Conservation (phyloP, 1,284 basidiomycete genomes). For the Pseudozyma hubeiensis region DNA sequence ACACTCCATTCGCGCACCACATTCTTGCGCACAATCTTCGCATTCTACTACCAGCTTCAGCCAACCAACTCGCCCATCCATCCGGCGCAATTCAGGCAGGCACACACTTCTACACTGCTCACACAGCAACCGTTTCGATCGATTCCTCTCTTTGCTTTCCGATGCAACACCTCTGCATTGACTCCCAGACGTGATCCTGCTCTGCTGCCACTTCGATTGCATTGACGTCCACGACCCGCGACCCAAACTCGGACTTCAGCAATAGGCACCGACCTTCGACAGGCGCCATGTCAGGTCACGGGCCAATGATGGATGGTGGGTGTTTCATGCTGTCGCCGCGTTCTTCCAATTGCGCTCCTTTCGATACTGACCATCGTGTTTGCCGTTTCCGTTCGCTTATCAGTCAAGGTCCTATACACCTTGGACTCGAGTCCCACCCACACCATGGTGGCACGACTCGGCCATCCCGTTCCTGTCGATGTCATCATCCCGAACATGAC, state of each 20-base stretch:
- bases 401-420: constrained; percentile 67
- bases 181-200: constrained; percentile 10
- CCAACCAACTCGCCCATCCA: not conserved
- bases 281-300: constrained; percentile 53
- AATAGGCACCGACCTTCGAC: not conserved
- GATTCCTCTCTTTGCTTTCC: not conserved
- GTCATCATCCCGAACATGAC: constrained; percentile 51
- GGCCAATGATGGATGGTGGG: constrained; percentile 47
- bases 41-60: not conserved
- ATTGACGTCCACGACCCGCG: constrained; percentile 5
- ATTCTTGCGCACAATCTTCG: too few relatives aligned
- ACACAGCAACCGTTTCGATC: not conserved
- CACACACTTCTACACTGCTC: not conserved
- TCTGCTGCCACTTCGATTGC: constrained; percentile 1
- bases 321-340: not conserved
- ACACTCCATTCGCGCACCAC: too few relatives aligned
- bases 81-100: too few relatives aligned
- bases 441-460: constrained; percentile 63
- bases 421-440: constrained; percentile 61
- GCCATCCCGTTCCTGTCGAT: constrained; percentile 50
- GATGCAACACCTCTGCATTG: constrained; percentile 6
- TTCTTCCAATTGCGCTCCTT: not conserved
- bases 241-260: not conserved
- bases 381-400: too few relatives aligned
- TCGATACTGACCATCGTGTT: not conserved